Evolutionary conservation across 768 basidiomycete genomes (phyloP), one percentile per base, ranked within the genome.

Genomic region (Termitomyces sp.): DNA sequence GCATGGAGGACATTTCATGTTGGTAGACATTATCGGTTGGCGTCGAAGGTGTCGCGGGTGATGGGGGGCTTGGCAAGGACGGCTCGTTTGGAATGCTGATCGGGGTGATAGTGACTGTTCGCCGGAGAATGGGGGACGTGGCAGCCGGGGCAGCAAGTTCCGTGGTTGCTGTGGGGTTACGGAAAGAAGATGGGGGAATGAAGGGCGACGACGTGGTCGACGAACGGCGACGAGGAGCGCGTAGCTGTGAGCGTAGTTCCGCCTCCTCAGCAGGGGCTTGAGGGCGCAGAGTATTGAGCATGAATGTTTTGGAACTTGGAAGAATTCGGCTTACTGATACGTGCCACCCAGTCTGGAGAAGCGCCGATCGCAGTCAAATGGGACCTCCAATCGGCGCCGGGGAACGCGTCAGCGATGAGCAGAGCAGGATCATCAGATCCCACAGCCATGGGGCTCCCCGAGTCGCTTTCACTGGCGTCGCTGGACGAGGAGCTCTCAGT

Each of bases 401-500:
- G 68, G 54, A 79, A 79, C 1, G 74, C 74, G 55, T 76, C 73
- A 0, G 74, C 74, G 55, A 79, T 70, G 58, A 80, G 74, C 46
- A 70, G 69, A 1, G 76, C 75, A 0, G 76, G 73, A 61, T 82
- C 79, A 49, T 79, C 80, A 7, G 79, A 63, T 59, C 75, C 76
- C 11, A 73, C 73, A 18, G 80, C 77, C 75, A 83, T 79, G 16
- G 84, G 82, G 62, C 80, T 85, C 12, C 74, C 81, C 28, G 74
- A 70, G 46, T 82, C 81, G 65, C 79, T 82, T 55, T 76, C 73
- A 67, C 76, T 79, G 40, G 74, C 71, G 57, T 80, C 79, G 63
- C 79, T 79, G 36, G 74, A 75, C 15, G 67, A 71, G 11, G 79
- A 75, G 63, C 73, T 74, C 52, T 70, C 75, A 5, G 67, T 67